Evolutionary conservation across 805 yeast genomes (phyloP).

Genomic region (Candida jianshihensis): DNA sequence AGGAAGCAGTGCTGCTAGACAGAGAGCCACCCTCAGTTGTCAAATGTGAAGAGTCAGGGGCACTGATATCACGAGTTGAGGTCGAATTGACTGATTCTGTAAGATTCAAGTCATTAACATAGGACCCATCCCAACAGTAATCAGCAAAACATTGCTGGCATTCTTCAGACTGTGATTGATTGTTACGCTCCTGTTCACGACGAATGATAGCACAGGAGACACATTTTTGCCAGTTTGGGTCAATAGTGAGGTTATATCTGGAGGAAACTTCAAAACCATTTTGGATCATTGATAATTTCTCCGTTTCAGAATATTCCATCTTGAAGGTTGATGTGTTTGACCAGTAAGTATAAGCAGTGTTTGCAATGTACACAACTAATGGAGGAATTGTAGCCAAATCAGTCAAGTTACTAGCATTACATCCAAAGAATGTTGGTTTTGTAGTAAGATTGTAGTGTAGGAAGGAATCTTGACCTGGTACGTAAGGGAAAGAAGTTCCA

Average conservation of each 20-base stretch:
- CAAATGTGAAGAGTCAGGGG: background rate
- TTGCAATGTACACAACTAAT: conserved; percentile 65
- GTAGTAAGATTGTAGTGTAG: conserved; percentile 51
- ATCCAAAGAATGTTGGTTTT: conserved; percentile 76
- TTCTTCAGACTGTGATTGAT: conserved; percentile 46
- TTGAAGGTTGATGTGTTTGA: conserved; percentile 68
- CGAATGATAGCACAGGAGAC: conserved; percentile 76
- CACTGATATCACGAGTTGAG: background rate
- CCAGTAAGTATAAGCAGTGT: conserved; percentile 52
- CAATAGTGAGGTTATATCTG: conserved; percentile 58
- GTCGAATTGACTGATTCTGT: background rate
- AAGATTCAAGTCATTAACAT: background rate
- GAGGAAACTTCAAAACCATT: conserved; percentile 71
- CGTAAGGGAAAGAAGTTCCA: conserved; percentile 66
- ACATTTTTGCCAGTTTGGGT: conserved; percentile 62
- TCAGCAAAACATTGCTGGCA: conserved; percentile 59
- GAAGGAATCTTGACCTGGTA: conserved; percentile 62
- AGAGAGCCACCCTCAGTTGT: background rate
- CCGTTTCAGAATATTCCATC: conserved; percentile 50
- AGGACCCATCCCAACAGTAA: conserved; percentile 67
- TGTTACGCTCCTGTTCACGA: conserved; percentile 63
- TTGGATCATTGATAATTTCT: conserved; percentile 48
- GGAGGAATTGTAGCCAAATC: conserved; percentile 54
- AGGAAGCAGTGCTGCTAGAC: background rate
- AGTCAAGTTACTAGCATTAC: conserved; percentile 58